phyloP scores from a whole-genome alignment of 2,329 filamentous ascomycete species.

The Westerdykella ornata region DNA sequence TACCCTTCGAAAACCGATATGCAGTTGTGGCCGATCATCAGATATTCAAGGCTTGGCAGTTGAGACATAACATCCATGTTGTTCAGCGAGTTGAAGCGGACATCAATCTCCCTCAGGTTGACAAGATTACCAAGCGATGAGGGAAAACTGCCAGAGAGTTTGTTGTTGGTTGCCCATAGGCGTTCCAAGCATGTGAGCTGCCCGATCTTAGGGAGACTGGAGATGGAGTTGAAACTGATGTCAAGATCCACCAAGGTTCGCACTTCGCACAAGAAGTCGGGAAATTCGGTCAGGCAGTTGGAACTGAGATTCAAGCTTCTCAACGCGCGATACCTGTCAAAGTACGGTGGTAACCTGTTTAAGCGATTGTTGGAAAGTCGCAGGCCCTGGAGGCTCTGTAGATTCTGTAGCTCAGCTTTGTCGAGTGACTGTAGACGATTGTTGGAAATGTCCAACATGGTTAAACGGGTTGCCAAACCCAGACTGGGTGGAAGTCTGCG shows the following conservation, averaged over 20 bases:
- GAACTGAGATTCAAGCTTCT: constrained; percentile 88
- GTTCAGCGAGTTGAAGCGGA: constrained; percentile 85
- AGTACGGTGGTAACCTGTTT: constrained; percentile 70
- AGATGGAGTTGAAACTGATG: constrained; percentile 92
- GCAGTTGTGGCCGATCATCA: constrained; percentile 86
- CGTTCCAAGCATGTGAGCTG: constrained; percentile 74
- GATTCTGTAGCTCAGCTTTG: constrained; percentile 68
- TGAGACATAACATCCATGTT: constrained; percentile 82
- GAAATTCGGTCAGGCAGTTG: constrained; percentile 81
- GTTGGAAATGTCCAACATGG: constrained; percentile 89
- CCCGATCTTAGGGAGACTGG: constrained; percentile 70
- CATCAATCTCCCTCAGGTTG: constrained; percentile 82
- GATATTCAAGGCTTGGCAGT: constrained; percentile 77
- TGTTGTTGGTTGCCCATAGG: constrained; percentile 93
- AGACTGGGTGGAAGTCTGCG: constrained; percentile 78
- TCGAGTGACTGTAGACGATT: constrained; percentile 85
- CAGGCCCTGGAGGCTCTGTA: constrained; percentile 74
- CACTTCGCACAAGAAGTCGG: constrained; percentile 74
- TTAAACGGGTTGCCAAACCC: constrained; percentile 70
- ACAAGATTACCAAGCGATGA: constrained; percentile 63
- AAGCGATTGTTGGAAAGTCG: constrained; percentile 92
- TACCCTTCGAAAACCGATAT: constrained; percentile 83
- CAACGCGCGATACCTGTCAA: constrained; percentile 70
- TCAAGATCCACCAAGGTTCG: constrained; percentile 84
- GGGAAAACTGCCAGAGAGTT: constrained; percentile 68